Evolutionary conservation across 176 grass and related monocot genomes (phyloP).

Genomic region (Oryza glumipatula): DNA sequence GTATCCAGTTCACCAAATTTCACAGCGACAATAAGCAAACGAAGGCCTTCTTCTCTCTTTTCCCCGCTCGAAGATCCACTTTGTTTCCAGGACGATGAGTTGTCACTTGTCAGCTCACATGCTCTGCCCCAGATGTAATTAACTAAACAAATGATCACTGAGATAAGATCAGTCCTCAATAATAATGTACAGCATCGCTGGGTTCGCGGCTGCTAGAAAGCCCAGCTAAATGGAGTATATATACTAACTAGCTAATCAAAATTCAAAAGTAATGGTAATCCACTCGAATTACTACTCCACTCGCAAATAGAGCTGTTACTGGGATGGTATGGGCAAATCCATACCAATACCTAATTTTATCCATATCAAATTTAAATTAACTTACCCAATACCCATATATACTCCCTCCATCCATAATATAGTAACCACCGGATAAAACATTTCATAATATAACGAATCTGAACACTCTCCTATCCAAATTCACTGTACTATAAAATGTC

Average conservation of each 20-base stretch:
- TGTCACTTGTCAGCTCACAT: constrained; percentile 38
- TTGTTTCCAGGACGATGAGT: constrained; percentile 24
- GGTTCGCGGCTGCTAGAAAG: background rate
- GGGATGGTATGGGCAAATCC: background rate
- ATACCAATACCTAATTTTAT: background rate
- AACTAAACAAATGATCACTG: background rate
- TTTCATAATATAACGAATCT: too few species aligned
- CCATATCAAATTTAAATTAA: too few species aligned
- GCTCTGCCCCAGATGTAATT: background rate
- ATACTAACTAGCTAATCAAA: background rate
- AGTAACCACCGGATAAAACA: too few species aligned
- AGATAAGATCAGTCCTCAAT: constrained; percentile 9
- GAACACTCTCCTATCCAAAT: too few species aligned
- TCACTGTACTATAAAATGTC: too few species aligned
- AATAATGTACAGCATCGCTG: background rate
- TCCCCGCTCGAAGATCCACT: background rate
- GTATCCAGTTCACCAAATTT: background rate
- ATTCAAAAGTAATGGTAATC: background rate
- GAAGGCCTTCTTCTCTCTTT: background rate
- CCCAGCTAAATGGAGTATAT: background rate
- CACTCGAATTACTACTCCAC: background rate
- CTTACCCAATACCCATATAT: too few species aligned
- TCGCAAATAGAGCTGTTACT: too few species aligned
- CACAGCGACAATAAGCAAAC: background rate
- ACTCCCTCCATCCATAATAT: too few species aligned